Evolutionary conservation across 2,329 filamentous ascomycete species (phyloP).

Genomic region (Clonostachys rosea): DNA sequence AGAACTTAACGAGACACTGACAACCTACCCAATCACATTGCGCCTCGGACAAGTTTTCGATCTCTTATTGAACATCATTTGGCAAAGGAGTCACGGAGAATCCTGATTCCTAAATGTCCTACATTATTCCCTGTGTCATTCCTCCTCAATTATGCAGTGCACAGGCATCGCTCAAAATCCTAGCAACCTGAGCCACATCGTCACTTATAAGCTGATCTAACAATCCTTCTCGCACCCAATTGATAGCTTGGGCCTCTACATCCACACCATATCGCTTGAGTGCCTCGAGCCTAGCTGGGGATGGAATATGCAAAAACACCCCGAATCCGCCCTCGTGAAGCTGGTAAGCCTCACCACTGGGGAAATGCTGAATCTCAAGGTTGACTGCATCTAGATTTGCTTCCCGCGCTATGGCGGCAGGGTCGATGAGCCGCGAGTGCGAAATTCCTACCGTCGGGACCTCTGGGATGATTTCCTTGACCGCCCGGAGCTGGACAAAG

Average conservation of each 20-base stretch:
- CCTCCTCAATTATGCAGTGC: neutral
- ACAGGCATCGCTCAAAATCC: constrained; percentile 1
- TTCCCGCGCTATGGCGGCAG: constrained; percentile 2
- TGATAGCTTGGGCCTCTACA: constrained; percentile 3
- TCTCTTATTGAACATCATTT: no score
- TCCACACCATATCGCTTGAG: constrained; percentile 4
- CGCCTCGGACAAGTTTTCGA: no score
- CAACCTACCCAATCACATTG: no score
- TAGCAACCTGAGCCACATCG: constrained; percentile 3
- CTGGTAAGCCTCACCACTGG: constrained; percentile 3
- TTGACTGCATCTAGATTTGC: constrained; percentile 4
- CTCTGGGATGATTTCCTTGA: constrained; percentile 5
- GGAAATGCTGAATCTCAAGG: constrained; percentile 5
- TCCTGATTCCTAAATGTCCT: no score
- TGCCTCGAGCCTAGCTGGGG: neutral
- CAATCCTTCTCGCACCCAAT: constrained; percentile 4
- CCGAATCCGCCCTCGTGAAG: constrained; percentile 2
- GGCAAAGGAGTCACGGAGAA: no score
- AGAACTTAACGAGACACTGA: no score
- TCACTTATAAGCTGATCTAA: constrained; percentile 5
- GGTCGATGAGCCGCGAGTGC: constrained; percentile 4
- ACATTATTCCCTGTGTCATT: no score
- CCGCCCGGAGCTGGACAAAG: constrained; percentile 3
- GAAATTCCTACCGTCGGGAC: constrained; percentile 3
- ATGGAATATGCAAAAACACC: constrained; percentile 1